phyloP scores from a whole-genome alignment of 2,329 filamentous ascomycete species.

The Chrysoporthe austroafricana region DNA sequence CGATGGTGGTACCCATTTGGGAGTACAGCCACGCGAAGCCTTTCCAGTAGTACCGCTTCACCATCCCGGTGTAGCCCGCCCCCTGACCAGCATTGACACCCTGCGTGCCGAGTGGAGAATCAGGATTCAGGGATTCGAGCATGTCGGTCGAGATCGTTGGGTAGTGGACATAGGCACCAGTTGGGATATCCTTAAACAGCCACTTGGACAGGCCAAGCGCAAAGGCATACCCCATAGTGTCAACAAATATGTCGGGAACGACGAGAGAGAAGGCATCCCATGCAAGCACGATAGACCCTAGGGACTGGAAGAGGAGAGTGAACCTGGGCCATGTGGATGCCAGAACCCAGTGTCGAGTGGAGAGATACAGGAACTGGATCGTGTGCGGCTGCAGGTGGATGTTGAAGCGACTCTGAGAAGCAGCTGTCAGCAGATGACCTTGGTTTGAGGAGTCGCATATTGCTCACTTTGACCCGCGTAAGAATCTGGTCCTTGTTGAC shows the following conservation, averaged over 20 bases:
- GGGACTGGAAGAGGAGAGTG: constrained; percentile 89
- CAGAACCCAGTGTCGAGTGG: constrained; percentile 83
- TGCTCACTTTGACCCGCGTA: constrained; percentile 69
- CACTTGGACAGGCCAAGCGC: constrained; percentile 80
- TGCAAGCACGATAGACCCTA: constrained; percentile 84
- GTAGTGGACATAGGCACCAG: constrained; percentile 94
- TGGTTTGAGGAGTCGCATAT: background rate
- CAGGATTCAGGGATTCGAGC: constrained; percentile 78
- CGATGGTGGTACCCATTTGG: constrained; percentile 78
- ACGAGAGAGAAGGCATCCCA: constrained; percentile 93
- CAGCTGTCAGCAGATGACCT: constrained; percentile 13
- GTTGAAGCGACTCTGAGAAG: constrained; percentile 77
- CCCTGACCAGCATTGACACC: constrained; percentile 86
- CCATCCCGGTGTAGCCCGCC: constrained; percentile 67
- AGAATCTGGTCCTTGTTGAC: constrained; percentile 81
- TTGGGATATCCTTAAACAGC: constrained; percentile 80
- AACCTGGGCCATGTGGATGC: constrained; percentile 88
- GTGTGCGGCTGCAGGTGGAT: constrained; percentile 84
- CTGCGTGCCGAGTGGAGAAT: constrained; percentile 59
- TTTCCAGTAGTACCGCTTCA: constrained; percentile 85
- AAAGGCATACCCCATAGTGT: constrained; percentile 98
- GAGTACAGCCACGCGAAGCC: constrained; percentile 83
- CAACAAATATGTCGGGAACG: constrained; percentile 90
- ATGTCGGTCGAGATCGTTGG: constrained; percentile 98
- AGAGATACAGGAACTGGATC: constrained; percentile 87